Evolutionary conservation across 1,284 basidiomycete genomes (phyloP).

Genomic region (Butyriboletus appendiculatus): DNA sequence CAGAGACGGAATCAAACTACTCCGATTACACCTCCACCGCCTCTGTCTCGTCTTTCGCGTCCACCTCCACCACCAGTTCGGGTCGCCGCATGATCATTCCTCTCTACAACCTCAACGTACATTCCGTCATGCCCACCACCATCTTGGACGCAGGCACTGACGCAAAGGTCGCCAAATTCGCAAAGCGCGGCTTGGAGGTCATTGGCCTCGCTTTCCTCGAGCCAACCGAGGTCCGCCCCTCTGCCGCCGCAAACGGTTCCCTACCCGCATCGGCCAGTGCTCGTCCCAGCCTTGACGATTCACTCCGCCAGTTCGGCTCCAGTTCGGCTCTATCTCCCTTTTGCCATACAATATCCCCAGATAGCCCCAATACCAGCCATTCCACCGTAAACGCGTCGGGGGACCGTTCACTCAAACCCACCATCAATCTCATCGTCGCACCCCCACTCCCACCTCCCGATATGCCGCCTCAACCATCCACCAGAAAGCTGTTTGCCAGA

Average conservation of each 20-base stretch:
- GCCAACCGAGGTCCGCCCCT: slow-evolving; percentile 76
- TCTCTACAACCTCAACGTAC: slow-evolving; percentile 90
- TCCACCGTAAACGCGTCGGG: neutral
- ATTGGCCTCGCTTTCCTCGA: slow-evolving; percentile 78
- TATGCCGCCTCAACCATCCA: slow-evolving; percentile 28
- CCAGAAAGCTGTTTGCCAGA: slow-evolving; percentile 72
- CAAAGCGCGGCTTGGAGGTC: slow-evolving; percentile 82
- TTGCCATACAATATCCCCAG: slow-evolving; percentile 14
- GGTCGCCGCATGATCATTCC: slow-evolving; percentile 83
- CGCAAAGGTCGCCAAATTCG: slow-evolving; percentile 90
- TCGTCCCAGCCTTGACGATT: slow-evolving; percentile 31
- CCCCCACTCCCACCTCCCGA: slow-evolving; percentile 28
- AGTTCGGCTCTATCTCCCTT: neutral
- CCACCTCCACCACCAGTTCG: slow-evolving; percentile 48
- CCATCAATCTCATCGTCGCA: slow-evolving; percentile 23
- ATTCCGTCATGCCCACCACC: slow-evolving; percentile 90
- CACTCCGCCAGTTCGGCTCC: slow-evolving; percentile 24
- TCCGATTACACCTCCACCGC: slow-evolving; percentile 44
- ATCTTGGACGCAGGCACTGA: slow-evolving; percentile 94
- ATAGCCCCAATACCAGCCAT: slow-evolving; percentile 6
- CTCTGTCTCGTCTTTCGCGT: slow-evolving; percentile 57
- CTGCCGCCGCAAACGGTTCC: slow-evolving; percentile 8
- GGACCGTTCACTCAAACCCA: slow-evolving; percentile 8
- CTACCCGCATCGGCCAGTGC: slow-evolving; percentile 8
- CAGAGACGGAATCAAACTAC: slow-evolving; percentile 30